Base-by-base conservation (phyloP, 1,284 basidiomycete genomes). In the Clitocybe nebularis region DNA sequence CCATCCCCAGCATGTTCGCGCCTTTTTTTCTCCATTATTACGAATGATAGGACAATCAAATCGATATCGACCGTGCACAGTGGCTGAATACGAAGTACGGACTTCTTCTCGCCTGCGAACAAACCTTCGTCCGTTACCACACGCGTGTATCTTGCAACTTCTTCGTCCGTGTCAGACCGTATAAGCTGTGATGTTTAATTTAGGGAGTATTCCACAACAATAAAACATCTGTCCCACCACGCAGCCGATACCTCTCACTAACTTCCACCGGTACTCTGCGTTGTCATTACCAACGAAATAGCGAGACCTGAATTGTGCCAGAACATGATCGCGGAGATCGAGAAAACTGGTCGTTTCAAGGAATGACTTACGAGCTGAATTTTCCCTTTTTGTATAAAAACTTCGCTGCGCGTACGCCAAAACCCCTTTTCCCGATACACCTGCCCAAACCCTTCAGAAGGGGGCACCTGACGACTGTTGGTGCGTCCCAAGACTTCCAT, bases 11-110 rank as follows among this genome's bases (percentile, higher is more conserved):
- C 53, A 45, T 56, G 54, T 28, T 72, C 71, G 22, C 71, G 63
- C 20, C 71, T 60, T 47, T 72, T 72, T 59, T 69, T 74, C 60
- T 75, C 74, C 63, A 77, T 66, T 44, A 78, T 67, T 45, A 77
- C 51, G 48, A 75, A 77, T 9, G 75, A 73, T 24, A 77, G 56
- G 19, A 78, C 59, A 36, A 77, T 56, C 43, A 77, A 59, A 54
- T 78, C 75, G 45, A 74, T 63, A 51, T 75, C 69, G 20, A 77
- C 55, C n/a, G 57, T 54, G 41, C 62, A 67, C 29, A 54, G 52
- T 20, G 74, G 69, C 42, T 72, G 64, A 34, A 76, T 66, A 26
- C 59, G 59, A 17, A 78, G 64, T 25, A 64, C 61, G 36, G 67
- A 64, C 48, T 69, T 74, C 46, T 59, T 62, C 52, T 75, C 64